A percentile compares a stretch with the other conserved stretches of the same genome.
Conservation (phyloP, 2,329 filamentous ascomycete genomes). For the Alternaria hordeiaustralica region DNA sequence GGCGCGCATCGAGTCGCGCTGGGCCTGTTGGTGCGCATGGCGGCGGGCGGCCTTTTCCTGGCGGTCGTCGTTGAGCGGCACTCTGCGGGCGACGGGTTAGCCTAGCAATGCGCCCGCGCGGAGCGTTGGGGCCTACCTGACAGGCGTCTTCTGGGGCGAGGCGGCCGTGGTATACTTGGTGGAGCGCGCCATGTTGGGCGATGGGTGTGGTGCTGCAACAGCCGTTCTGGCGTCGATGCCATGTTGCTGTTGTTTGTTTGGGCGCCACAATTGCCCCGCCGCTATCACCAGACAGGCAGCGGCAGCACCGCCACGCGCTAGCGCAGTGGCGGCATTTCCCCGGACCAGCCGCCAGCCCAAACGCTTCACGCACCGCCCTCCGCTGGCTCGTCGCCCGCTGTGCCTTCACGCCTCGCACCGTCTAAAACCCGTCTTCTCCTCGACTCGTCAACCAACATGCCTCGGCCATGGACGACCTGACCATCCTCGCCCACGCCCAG, state of each 20-base stretch:
- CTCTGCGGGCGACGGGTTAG: constrained; percentile 60
- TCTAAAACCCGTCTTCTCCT: constrained; percentile 1
- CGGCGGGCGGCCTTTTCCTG: constrained; percentile 89
- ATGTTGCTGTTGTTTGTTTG: constrained; percentile 26
- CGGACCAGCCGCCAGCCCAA: constrained; percentile 12
- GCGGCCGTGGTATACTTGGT: constrained; percentile 52
- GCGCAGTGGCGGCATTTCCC: not conserved
- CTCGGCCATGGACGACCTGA: constrained; percentile 33
- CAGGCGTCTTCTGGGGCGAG: constrained; percentile 57
- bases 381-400: constrained; percentile 19
- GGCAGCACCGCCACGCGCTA: not conserved
- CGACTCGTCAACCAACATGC: constrained; percentile 16
- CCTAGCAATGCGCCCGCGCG: not conserved
- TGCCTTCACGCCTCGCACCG: not conserved
- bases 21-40: constrained; percentile 85
- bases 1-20: constrained; percentile 89
- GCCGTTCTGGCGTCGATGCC: constrained; percentile 11
- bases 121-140: constrained; percentile 29
- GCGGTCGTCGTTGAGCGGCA: constrained; percentile 94
- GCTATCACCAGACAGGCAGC: not conserved
- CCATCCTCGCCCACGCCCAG: constrained; percentile 25
- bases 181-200: constrained; percentile 61
- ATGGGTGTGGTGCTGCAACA: constrained; percentile 15
- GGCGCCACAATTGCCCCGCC: not conserved
- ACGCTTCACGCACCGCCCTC: constrained; percentile 27